phyloP scores from a whole-genome alignment of 345 rosid genomes.

The Lepidium didymum region DNA sequence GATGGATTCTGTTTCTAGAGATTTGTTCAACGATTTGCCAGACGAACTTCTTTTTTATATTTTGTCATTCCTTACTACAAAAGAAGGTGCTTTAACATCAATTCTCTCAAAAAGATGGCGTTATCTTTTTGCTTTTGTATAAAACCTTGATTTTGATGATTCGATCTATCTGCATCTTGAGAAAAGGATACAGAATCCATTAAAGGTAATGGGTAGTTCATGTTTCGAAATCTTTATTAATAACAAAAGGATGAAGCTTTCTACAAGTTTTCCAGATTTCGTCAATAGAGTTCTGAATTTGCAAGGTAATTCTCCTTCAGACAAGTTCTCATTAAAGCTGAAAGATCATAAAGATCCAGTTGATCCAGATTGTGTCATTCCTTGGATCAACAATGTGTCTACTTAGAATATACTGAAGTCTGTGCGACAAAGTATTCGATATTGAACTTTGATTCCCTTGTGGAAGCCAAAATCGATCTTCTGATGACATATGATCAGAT shows the following conservation, averaged over 20 bases:
- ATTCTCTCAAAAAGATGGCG: conserved; percentile 3
- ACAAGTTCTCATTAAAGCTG: background rate
- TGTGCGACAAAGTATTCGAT: background rate
- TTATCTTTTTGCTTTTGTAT: background rate
- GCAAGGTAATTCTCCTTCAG: background rate
- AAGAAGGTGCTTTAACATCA: background rate
- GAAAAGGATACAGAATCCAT: no score
- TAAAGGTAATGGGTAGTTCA: no score
- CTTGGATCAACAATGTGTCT: background rate
- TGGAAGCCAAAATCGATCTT: conserved; percentile 11
- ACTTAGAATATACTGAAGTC: background rate
- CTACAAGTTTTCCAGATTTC: background rate
- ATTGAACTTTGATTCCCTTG: background rate
- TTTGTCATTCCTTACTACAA: background rate
- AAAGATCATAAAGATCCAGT: background rate
- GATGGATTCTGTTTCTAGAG: background rate
- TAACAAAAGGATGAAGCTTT: background rate
- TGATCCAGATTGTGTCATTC: background rate
- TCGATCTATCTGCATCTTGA: background rate
- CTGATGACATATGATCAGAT: background rate
- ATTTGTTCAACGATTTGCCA: background rate
- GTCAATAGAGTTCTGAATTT: background rate
- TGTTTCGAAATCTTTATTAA: no score
- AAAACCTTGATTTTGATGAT: conserved; percentile 9
- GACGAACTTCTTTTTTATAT: background rate